Conservation (phyloP, 176 grass and related monocot species). For the Phoenix dactylifera region DNA sequence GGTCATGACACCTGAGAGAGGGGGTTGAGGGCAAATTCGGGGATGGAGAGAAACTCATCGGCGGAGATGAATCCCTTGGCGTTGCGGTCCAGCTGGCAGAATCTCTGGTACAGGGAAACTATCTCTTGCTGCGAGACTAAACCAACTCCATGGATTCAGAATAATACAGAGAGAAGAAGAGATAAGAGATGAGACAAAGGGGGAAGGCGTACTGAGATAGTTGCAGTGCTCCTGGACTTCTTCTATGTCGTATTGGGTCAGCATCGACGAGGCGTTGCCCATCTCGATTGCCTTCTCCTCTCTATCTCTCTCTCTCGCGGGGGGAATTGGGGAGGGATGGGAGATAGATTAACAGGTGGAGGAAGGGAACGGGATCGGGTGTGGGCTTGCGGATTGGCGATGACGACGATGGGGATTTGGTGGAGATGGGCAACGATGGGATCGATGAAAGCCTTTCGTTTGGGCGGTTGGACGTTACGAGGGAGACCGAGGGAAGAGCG, state of each 20-base stretch:
- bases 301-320: not conserved
- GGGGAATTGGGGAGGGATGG: not conserved
- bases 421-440: no score
- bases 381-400: no score
- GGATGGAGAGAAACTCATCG: slow-evolving; percentile 92
- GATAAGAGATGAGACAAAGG: not conserved
- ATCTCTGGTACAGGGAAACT: slow-evolving; percentile 51
- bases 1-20: slow-evolving; percentile 49
- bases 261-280: slow-evolving; percentile 76
- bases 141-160: not conserved
- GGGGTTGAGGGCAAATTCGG: slow-evolving; percentile 84
- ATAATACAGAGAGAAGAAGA: not conserved
- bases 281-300: slow-evolving; percentile 13
- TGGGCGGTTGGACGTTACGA: no score
- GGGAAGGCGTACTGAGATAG: slow-evolving; percentile 43
- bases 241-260: slow-evolving; percentile 86
- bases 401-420: no score
- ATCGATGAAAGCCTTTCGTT: no score
- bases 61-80: slow-evolving; percentile 88
- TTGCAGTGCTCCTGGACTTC: slow-evolving; percentile 72
- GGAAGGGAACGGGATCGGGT: no score
- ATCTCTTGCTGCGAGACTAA: slow-evolving; percentile 75
- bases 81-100: slow-evolving; percentile 87
- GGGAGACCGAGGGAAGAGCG: no score
- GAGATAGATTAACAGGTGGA: not conserved